Evolutionary conservation across 2,329 filamentous ascomycete species (phyloP).

Genomic region (Talaromyces sp.): DNA sequence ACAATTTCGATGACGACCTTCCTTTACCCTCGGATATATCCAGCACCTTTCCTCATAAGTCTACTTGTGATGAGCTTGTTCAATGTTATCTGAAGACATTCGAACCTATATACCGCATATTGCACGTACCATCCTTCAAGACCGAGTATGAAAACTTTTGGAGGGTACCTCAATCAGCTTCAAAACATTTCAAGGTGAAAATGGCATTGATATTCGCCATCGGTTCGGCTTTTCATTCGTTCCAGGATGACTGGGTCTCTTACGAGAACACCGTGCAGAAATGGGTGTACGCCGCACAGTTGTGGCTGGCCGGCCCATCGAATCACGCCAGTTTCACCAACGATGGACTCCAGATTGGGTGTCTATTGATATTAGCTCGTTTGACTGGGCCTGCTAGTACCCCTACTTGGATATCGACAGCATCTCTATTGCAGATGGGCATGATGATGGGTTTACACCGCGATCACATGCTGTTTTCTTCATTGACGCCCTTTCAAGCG

Average conservation of each 20-base stretch:
- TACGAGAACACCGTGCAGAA: conserved; percentile 21
- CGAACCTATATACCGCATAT: conserved; percentile 38
- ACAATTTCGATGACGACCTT: background rate
- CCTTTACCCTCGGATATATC: conserved; percentile 14
- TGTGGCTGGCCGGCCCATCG: conserved; percentile 36
- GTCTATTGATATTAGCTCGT: conserved; percentile 32
- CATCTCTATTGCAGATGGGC: conserved; percentile 51
- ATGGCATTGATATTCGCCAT: conserved; percentile 33
- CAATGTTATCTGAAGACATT: conserved; percentile 38
- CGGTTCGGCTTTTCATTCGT: conserved; percentile 26
- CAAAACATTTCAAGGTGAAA: conserved; percentile 27
- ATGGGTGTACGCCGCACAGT: conserved; percentile 35
- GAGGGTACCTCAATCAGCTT: conserved; percentile 23
- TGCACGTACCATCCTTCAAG: conserved; percentile 41
- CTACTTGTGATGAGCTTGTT: conserved; percentile 26
- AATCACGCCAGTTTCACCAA: conserved; percentile 30
- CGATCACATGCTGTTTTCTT: conserved; percentile 32
- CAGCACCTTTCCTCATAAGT: conserved; percentile 7
- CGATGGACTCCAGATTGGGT: conserved; percentile 34
- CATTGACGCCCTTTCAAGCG: conserved; percentile 39
- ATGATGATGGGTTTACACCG: conserved; percentile 54
- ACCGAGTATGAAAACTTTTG: conserved; percentile 39
- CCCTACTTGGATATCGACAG: conserved; percentile 43
- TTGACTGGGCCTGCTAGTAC: conserved; percentile 27
- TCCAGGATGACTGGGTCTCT: background rate